These are phyloP conservation scores for Inga leiocalycina DNA, from an alignment of 306 rosid genomes.

Conservation along the genomic window DNA sequence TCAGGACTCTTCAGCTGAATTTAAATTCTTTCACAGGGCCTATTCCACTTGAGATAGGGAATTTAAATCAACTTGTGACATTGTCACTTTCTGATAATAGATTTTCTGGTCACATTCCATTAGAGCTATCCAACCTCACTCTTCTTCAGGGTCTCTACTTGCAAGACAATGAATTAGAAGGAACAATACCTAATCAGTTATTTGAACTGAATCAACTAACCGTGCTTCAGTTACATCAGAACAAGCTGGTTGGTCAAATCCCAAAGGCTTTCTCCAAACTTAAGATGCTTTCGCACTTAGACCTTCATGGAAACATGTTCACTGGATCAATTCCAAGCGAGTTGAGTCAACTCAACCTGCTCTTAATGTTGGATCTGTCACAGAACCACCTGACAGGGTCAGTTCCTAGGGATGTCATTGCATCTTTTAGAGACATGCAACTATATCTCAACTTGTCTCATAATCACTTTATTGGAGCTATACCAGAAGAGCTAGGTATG, in stretches of 20 bases:
- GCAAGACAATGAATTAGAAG: slow-evolving; percentile 58
- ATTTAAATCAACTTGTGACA: slow-evolving; percentile 54
- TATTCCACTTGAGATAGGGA: slow-evolving; percentile 72
- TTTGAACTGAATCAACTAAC: slow-evolving; percentile 54
- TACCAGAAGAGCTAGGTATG: slow-evolving; percentile 73
- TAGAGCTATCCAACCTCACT: slow-evolving; percentile 65
- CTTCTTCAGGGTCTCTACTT: slow-evolving; percentile 71
- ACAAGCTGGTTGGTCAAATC: slow-evolving; percentile 74
- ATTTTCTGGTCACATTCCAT: slow-evolving; percentile 71
- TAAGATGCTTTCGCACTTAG: slow-evolving; percentile 60
- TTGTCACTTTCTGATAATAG: slow-evolving; percentile 59
- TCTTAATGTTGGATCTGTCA: slow-evolving; percentile 69
- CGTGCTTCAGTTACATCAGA: slow-evolving; percentile 45
- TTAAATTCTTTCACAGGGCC: slow-evolving; percentile 67
- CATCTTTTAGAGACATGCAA: slow-evolving; percentile 59
- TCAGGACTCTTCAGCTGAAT: slow-evolving; percentile 35
- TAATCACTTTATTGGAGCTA: slow-evolving; percentile 67
- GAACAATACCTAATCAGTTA: slow-evolving; percentile 64
- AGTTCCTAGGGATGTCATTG: slow-evolving; percentile 56
- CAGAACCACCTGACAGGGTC: slow-evolving; percentile 64
- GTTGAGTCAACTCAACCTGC: slow-evolving; percentile 50
- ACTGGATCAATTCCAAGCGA: slow-evolving; percentile 70
- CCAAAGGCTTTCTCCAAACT: slow-evolving; percentile 71
- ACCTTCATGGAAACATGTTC: slow-evolving; percentile 72
- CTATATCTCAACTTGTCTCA: slow-evolving; percentile 68